These are phyloP conservation scores for Coriaria nepalensis DNA, from an alignment of 306 rosid species.

Conservation along the genomic window DNA sequence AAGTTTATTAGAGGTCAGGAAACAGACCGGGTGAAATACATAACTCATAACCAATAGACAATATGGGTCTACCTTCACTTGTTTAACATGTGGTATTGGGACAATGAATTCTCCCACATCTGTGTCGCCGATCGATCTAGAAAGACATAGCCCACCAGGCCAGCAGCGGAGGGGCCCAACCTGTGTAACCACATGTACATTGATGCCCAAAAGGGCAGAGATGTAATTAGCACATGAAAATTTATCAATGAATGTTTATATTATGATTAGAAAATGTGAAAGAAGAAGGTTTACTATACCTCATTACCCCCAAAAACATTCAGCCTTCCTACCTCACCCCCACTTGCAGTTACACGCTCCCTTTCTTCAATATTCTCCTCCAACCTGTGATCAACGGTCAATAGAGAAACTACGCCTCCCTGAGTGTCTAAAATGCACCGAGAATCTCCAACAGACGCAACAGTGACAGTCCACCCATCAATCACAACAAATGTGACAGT, in stretches of 20 bases:
- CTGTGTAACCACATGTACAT: slow-evolving; percentile 17
- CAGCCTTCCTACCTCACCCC: slow-evolving; percentile 99
- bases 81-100: slow-evolving; percentile 96
- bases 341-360: slow-evolving; percentile 96
- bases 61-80: slow-evolving; percentile 65
- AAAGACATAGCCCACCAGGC: slow-evolving; percentile 99
- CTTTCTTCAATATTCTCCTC: slow-evolving; percentile 96
- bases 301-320: slow-evolving; percentile 85
- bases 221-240: background rate
- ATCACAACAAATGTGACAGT: slow-evolving; percentile 86
- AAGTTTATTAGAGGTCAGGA: slow-evolving; percentile 13
- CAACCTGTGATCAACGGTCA: slow-evolving; percentile 93
- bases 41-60: slow-evolving; percentile 8
- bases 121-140: slow-evolving; percentile 95
- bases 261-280: slow-evolving; percentile 9
- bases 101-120: slow-evolving; percentile 98
- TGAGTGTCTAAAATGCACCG: slow-evolving; percentile 92
- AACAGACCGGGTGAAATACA: slow-evolving; percentile 4
- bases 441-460: slow-evolving; percentile 97
- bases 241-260: background rate
- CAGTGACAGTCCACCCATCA: slow-evolving; percentile 95
- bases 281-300: slow-evolving; percentile 30
- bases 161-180: slow-evolving; percentile 99
- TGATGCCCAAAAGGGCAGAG: background rate
- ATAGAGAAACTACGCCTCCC: slow-evolving; percentile 82